Percentiles rank a stretch among this genome's conserved stretches.
These are phyloP conservation scores for Penicillium sp. DNA, from an alignment of 2,329 filamentous ascomycete species.

Conservation along the genomic window DNA sequence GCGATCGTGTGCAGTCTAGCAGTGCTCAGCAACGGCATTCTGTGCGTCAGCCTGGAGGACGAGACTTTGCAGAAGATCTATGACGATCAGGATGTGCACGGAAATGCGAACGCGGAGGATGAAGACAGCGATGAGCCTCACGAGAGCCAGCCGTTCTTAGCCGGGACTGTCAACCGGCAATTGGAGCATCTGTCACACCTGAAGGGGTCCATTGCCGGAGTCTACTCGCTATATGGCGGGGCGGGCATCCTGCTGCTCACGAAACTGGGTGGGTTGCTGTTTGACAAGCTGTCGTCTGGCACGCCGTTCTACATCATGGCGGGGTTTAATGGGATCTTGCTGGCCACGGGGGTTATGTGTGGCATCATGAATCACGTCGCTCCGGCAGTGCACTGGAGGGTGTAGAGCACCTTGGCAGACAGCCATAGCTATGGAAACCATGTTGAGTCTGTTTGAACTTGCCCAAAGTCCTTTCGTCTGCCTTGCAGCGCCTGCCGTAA, in stretches of 20 bases:
- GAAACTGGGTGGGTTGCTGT: conserved; percentile 82
- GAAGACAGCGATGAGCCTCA: conserved; percentile 15
- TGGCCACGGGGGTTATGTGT: conserved; percentile 43
- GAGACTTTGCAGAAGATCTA: conserved; percentile 18
- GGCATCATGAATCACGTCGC: conserved; percentile 25
- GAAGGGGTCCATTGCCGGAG: conserved; percentile 90
- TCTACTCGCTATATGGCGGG: conserved; percentile 89
- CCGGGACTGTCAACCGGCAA: conserved; percentile 20
- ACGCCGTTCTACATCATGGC: conserved; percentile 96
- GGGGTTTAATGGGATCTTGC: conserved; percentile 71
- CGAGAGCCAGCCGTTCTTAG: conserved; percentile 34
- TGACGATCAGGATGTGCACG: conserved; percentile 11
- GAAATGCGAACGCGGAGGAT: too few relatives aligned
- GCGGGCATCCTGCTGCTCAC: conserved; percentile 86
- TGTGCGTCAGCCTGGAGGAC: conserved; percentile 43
- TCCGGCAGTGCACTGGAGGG: conserved; percentile 6
- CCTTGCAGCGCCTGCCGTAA: too few relatives aligned
- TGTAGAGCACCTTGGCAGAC: too few relatives aligned
- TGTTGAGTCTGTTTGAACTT: too few relatives aligned
- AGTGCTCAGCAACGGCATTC: conserved; percentile 75
- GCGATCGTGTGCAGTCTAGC: conserved; percentile 95
- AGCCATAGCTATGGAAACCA: too few relatives aligned
- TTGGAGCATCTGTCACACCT: conserved; percentile 53
- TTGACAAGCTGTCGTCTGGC: conserved; percentile 69
- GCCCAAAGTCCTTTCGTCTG: too few relatives aligned